Conservation (phyloP, 164 flowering plant species). For the Malania oleifera region DNA sequence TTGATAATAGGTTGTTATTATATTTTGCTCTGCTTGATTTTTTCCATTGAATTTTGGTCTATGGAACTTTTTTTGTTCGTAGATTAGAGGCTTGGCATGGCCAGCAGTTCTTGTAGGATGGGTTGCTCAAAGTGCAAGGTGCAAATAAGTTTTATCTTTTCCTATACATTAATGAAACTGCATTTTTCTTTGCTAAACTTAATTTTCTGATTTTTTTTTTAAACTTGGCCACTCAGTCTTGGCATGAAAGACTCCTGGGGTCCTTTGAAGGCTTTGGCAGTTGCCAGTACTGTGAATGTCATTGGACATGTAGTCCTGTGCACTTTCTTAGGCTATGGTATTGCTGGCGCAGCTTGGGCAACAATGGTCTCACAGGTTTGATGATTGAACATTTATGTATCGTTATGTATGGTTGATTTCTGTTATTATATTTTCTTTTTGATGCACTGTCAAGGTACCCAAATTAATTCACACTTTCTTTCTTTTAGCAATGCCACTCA, state of each 20-base stretch:
- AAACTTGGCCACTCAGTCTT: constrained; percentile 49
- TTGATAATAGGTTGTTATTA: neutral
- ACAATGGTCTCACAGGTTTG: constrained; percentile 91
- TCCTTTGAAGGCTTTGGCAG: constrained; percentile 88
- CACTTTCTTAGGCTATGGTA: constrained; percentile 72
- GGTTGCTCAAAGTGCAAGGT: constrained; percentile 99
- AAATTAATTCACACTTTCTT: neutral
- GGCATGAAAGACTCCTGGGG: constrained; percentile 99
- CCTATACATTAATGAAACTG: constrained; percentile 13
- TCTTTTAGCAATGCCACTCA: constrained; percentile 12
- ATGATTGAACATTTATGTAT: constrained; percentile 2
- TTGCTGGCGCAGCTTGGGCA: constrained; percentile 99
- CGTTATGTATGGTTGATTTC: neutral
- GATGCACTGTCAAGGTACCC: neutral
- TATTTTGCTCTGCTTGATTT: constrained; percentile 5
- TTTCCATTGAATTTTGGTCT: neutral
- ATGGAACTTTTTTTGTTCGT: constrained; percentile 12
- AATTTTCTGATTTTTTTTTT: neutral
- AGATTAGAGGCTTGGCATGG: constrained; percentile 98
- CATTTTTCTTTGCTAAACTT: neutral
- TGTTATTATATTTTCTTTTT: neutral
- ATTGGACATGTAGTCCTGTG: constrained; percentile 76
- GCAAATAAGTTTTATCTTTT: constrained; percentile 5
- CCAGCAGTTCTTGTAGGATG: constrained; percentile 89
- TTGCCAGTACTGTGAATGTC: constrained; percentile 70